These are phyloP conservation scores for Exobasidium cylindrosporum DNA, from an alignment of 1,284 basidiomycete species.

Conservation along the genomic window DNA sequence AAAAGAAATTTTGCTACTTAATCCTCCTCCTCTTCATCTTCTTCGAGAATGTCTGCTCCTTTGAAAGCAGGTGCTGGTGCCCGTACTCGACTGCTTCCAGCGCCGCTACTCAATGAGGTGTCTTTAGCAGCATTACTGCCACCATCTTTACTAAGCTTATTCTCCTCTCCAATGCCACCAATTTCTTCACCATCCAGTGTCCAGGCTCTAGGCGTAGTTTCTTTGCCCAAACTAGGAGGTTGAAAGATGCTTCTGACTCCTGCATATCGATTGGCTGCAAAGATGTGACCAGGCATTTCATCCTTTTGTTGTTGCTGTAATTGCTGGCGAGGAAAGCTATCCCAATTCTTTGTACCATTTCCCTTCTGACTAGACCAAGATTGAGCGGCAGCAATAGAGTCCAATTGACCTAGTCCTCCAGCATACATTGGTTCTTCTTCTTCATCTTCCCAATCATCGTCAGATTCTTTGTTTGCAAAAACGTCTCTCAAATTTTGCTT, in stretches of 20 bases:
- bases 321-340: not conserved
- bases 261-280: conserved; percentile 25
- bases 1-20: not conserved
- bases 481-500: conserved; percentile 38
- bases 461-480: conserved; percentile 35
- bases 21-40: conserved; percentile 15
- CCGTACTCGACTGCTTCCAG: not conserved
- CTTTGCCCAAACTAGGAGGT: conserved; percentile 23
- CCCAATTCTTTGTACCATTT: not conserved
- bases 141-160: not conserved
- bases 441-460: conserved; percentile 47
- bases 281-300: not conserved
- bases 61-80: conserved; percentile 8
- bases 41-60: conserved; percentile 6
- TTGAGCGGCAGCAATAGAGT: conserved; percentile 13
- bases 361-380: not conserved
- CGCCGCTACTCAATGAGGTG: not conserved
- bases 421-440: conserved; percentile 41
- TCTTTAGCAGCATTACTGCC: not conserved
- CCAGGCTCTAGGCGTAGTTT: conserved; percentile 11
- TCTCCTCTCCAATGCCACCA: not conserved
- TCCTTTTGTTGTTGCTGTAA: not conserved
- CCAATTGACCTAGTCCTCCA: conserved; percentile 43
- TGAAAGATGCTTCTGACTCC: conserved; percentile 36
- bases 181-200: not conserved